These are phyloP conservation scores for Trichosanthes cucumerina DNA, from an alignment of 306 rosid species.

Conservation along the genomic window DNA sequence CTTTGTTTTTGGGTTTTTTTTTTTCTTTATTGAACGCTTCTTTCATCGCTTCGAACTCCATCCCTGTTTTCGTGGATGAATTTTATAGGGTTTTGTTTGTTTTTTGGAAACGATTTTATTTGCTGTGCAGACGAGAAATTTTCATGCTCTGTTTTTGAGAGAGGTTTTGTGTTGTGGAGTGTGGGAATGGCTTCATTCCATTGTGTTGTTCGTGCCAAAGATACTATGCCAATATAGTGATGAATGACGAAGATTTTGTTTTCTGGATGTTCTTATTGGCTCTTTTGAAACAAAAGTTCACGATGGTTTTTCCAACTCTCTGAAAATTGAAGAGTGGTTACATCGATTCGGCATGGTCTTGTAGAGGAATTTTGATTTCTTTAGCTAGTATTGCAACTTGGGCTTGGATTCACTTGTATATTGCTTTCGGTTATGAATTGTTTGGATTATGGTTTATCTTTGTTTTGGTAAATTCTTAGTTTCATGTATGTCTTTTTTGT, in stretches of 20 bases:
- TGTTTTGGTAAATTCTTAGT: not conserved
- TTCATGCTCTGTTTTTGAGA: conserved; percentile 1
- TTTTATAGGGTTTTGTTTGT: not conserved
- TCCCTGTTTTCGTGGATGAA: not conserved
- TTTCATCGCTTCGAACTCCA: not conserved
- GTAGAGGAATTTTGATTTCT: not conserved
- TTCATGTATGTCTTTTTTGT: not conserved
- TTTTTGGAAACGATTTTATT: not conserved
- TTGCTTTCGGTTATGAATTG: not conserved
- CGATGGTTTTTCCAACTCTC: not conserved
- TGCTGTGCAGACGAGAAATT: not conserved
- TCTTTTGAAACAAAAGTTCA: not conserved
- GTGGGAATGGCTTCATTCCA: not conserved
- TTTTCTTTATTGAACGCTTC: not conserved
- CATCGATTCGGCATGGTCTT: not conserved
- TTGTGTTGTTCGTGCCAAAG: not conserved
- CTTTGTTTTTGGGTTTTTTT: not conserved
- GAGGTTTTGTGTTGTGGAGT: not conserved
- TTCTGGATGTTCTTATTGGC: not conserved
- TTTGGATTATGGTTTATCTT: not conserved
- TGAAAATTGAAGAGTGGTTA: not conserved
- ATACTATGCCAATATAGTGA: not conserved
- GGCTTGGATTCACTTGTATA: not conserved
- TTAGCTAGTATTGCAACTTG: not conserved
- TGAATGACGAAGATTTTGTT: not conserved